phyloP scores from a whole-genome alignment of 768 basidiomycete species.

The Pleurotus citrinopileatus region DNA sequence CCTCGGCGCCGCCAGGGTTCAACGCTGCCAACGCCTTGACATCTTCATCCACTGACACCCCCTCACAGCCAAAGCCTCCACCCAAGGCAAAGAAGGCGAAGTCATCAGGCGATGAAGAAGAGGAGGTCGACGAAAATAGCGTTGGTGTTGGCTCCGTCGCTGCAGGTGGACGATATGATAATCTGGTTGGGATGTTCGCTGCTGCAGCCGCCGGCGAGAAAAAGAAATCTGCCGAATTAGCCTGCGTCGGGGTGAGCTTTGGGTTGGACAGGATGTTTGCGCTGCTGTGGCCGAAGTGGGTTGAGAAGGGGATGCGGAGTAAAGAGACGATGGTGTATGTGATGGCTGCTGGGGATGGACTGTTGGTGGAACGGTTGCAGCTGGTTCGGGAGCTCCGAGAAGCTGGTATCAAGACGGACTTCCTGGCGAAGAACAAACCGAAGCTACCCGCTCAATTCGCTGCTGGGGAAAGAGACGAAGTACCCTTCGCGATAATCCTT shows the following conservation, averaged over 20 bases:
- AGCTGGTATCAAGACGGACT: slow-evolving; percentile 92
- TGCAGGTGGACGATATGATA: slow-evolving; percentile 97
- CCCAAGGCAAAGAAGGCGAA: slow-evolving; percentile 45
- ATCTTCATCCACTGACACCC: slow-evolving; percentile 26
- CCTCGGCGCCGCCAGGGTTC: slow-evolving; percentile 89
- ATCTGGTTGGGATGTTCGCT: slow-evolving; percentile 90
- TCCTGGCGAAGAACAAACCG: slow-evolving; percentile 89
- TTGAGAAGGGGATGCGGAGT: slow-evolving; percentile 71
- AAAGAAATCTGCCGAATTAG: slow-evolving; percentile 63
- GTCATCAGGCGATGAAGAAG: slow-evolving; percentile 47
- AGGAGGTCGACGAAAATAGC: slow-evolving; percentile 88
- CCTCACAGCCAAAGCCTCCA: slow-evolving; percentile 26
- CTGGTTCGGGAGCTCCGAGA: slow-evolving; percentile 80
- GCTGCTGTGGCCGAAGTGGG: slow-evolving; percentile 85
- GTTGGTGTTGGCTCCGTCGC: slow-evolving; percentile 99
- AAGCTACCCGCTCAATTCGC: slow-evolving; percentile 87
- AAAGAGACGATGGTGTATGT: slow-evolving; percentile 95
- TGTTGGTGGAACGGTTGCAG: slow-evolving; percentile 80
- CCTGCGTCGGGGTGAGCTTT: slow-evolving; percentile 91
- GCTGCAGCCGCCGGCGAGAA: slow-evolving; percentile 73
- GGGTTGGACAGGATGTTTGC: slow-evolving; percentile 94
- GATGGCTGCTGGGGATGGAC: slow-evolving; percentile 85
- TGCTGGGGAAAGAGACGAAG: slow-evolving; percentile 86
- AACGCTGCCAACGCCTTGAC: slow-evolving; percentile 49
- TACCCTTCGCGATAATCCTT: slow-evolving; percentile 92